phyloP scores from a whole-genome alignment of 1,284 basidiomycete species.

The Ustilago bromivora region DNA sequence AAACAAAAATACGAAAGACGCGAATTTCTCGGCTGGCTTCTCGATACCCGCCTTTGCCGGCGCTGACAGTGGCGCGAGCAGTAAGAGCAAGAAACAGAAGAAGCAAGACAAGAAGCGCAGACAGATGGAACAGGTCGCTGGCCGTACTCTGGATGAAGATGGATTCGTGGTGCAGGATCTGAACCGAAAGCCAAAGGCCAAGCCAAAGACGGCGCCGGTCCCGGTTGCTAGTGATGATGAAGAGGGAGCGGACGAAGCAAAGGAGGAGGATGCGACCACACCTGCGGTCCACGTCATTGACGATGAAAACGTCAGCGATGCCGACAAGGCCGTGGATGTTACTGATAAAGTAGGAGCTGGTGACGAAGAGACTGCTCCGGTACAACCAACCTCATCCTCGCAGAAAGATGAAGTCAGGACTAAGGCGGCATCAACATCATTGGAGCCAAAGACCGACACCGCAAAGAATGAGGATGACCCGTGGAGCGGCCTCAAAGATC shows the following conservation, averaged over 20 bases:
- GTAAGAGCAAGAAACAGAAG: conserved; percentile 61
- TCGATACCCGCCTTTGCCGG: conserved; percentile 34
- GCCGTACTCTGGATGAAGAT: conserved; percentile 37
- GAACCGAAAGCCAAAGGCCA: conserved; percentile 31
- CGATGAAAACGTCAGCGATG: conserved; percentile 11
- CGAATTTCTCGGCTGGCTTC: conserved; percentile 43
- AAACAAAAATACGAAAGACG: conserved; percentile 11
- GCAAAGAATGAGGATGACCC: conserved; percentile 22
- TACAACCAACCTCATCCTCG: not conserved
- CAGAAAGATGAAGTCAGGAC: not conserved
- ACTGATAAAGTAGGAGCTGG: conserved; percentile 21
- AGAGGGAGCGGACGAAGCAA: not conserved
- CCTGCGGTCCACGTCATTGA: conserved; percentile 28
- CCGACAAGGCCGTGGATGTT: conserved; percentile 17
- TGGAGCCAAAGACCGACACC: not conserved
- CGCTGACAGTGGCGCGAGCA: conserved; percentile 10
- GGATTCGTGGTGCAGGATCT: conserved; percentile 51
- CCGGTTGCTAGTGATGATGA: not conserved
- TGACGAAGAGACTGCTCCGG: conserved; percentile 34
- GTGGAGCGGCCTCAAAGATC: conserved; percentile 35
- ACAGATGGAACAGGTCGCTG: conserved; percentile 49
- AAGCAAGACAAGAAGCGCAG: conserved; percentile 55
- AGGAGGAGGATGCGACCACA: not conserved
- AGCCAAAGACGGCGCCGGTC: conserved; percentile 11
- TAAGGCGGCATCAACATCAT: not conserved